phyloP scores from a whole-genome alignment of 306 rosid species.

The Cicer pinnatifidum region DNA sequence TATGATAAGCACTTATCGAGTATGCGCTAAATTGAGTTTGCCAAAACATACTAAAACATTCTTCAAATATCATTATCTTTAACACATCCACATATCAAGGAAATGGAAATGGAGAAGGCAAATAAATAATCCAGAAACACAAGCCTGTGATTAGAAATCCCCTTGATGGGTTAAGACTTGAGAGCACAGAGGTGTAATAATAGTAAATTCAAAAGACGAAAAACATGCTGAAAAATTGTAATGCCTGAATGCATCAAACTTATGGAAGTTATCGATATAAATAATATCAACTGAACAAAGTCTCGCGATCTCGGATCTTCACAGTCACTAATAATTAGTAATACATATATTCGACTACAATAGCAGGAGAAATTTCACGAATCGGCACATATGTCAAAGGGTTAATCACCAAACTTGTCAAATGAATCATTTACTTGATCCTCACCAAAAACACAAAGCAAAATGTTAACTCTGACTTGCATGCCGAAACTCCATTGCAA shows the following conservation, averaged over 20 bases:
- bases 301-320: neutral
- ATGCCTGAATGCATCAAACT: constrained; percentile 10
- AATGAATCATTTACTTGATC: constrained; percentile 33
- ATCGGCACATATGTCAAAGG: constrained; percentile 20
- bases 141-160: constrained; percentile 15
- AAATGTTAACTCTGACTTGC: neutral
- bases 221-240: neutral
- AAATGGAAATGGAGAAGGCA: constrained; percentile 29
- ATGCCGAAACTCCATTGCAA: constrained; percentile 10
- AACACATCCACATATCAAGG: neutral
- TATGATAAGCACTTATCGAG: neutral
- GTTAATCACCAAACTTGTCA: constrained; percentile 25
- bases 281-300: constrained; percentile 1
- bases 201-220: constrained; percentile 18
- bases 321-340: constrained; percentile 2
- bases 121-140: constrained; percentile 37
- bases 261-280: constrained; percentile 28
- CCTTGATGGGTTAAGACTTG: neutral
- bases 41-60: neutral
- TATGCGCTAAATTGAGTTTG: neutral
- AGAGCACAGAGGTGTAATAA: neutral
- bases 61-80: neutral
- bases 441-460: constrained; percentile 7
- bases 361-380: neutral
- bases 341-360: constrained; percentile 1